Evolutionary conservation across 805 yeast genomes (phyloP), one percentile per base, ranked within the genome.

Genomic region (Hagleromyces aurorensis): DNA sequence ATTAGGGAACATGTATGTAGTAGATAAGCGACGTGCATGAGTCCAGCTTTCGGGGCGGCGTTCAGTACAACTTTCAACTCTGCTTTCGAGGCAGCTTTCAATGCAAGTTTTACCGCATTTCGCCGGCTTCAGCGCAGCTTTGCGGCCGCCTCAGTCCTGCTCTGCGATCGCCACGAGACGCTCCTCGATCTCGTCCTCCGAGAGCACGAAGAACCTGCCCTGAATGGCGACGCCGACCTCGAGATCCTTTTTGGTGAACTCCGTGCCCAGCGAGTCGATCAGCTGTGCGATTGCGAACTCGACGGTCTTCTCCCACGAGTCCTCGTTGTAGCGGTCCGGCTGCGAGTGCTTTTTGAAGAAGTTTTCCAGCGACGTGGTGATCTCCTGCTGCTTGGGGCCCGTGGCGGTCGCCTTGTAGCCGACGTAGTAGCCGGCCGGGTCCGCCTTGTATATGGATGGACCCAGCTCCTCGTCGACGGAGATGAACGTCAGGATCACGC

Each of bases 301-400:
- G 9, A 85, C 94, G 11, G 87, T 85, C 30, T 73, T 72, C 50
- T 77, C 76, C 95, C 95, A 83, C 49, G 78, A 84, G 13, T 94
- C 96, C 29, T 55, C 59, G 15, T 53, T 42, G 7, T 46, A 30
- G 27, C 34, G 29, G 23, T 46, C 45, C 23, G 30, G 37, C 14
- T 41, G 35, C 15, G 40, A 23, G 29, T 72, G 78, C 44, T 70
- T 73, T 67, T 91, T 91, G 59, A 77, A 81, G 52, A 79, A 81
- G 67, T 89, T 89, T 56, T 91, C 96, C 50, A 91, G 69, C 43
- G 79, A 76, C 25, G 94, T 85, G 37, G 78, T 76, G 24, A 94
- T 84, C 61, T 91, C 97, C 58, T 87, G 96, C 64, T 87, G 96
- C 61, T 89, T 91, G 32, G 96, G 96, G 3, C 98, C 98, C 3